Percentiles rank a stretch among this genome's conserved stretches.
Evolutionary conservation across 2,329 filamentous ascomycete genomes (phyloP).

Genomic region (Beauveria sp.): DNA sequence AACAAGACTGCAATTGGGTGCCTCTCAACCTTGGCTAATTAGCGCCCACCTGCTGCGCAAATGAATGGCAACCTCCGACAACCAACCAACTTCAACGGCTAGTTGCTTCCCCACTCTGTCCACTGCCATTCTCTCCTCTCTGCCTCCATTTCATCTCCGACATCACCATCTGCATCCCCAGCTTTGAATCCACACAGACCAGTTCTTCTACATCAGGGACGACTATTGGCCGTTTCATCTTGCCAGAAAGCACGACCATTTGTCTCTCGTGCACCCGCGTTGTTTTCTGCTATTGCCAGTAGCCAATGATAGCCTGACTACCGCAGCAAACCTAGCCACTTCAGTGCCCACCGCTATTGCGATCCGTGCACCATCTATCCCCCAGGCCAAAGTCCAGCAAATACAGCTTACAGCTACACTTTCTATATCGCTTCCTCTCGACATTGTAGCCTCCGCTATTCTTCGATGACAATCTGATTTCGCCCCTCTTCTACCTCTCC

Average conservation of each 20-base stretch:
- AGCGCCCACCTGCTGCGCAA: background rate
- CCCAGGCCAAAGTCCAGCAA: background rate
- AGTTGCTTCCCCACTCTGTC: background rate
- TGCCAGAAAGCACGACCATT: background rate
- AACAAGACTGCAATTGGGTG: background rate
- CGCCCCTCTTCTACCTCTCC: background rate
- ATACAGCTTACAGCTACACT: background rate
- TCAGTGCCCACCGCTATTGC: conserved; percentile 8
- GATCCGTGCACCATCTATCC: conserved; percentile 8
- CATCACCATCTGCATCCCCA: conserved; percentile 2
- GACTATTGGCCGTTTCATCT: background rate
- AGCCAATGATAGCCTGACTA: conserved; percentile 1
- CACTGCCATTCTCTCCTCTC: background rate
- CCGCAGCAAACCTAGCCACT: background rate
- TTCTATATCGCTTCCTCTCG: background rate
- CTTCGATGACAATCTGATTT: conserved; percentile 4
- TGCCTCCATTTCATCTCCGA: conserved; percentile 7
- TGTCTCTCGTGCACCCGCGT: background rate
- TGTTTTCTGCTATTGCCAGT: background rate
- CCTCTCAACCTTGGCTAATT: background rate
- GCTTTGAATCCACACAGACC: background rate
- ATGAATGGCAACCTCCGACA: background rate
- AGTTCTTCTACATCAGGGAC: background rate
- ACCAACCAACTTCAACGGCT: background rate
- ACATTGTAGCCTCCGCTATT: background rate